Percentiles rank a stretch among this genome's conserved stretches.
Evolutionary conservation across 345 rosid genomes (phyloP).

Genomic region (Durio zibethinus): DNA sequence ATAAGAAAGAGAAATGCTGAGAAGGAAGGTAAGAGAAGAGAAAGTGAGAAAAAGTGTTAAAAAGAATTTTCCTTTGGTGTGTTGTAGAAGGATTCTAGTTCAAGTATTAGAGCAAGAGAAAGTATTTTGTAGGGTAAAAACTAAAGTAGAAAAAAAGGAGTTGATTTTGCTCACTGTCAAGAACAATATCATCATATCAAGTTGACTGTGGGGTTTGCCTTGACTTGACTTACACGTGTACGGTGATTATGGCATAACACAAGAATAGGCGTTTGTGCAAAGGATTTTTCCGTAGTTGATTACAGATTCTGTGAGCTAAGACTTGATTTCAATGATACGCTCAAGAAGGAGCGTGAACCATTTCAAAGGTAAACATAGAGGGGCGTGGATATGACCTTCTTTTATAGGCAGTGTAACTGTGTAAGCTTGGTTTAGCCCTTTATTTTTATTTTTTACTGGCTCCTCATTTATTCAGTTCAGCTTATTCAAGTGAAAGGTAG

Average conservation of each 20-base stretch:
- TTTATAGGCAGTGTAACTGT: background rate
- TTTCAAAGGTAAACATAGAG: background rate
- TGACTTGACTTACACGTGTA: constrained; percentile 10
- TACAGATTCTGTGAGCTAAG: constrained; percentile 4
- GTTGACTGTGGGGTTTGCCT: background rate
- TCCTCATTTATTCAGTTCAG: constrained; percentile 6
- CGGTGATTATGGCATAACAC: background rate
- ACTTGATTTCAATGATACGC: background rate
- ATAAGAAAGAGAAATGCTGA: background rate
- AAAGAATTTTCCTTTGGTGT: background rate
- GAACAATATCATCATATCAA: background rate
- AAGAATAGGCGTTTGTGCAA: background rate
- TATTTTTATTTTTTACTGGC: background rate
- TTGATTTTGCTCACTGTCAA: background rate
- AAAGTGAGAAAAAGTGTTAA: background rate
- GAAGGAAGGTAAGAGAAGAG: background rate
- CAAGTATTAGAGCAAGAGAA: background rate
- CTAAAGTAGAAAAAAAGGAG: background rate
- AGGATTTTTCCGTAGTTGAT: background rate
- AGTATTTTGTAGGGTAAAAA: constrained; percentile 5
- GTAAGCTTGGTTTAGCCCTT: background rate
- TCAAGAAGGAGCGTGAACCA: no score
- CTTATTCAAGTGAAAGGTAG: background rate
- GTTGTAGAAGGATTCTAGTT: background rate
- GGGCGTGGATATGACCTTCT: background rate